A percentile compares a stretch with the other conserved stretches of the same genome.
Conservation (phyloP, 345 rosid species). For the Sisymbrium irio region DNA sequence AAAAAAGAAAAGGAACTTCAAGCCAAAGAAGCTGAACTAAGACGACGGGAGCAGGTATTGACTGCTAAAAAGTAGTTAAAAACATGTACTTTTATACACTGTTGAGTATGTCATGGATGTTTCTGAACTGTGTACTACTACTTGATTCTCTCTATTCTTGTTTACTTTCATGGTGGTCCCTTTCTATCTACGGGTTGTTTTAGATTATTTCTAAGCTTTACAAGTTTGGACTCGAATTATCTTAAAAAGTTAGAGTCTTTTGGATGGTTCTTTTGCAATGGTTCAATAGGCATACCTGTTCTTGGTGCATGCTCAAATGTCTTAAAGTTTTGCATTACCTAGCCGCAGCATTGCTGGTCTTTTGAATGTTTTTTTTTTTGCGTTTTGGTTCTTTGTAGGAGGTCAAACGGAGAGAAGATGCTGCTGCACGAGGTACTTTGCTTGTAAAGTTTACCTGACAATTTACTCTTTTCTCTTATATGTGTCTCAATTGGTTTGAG, state of each 20-base stretch:
- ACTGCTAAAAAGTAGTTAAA: not conserved
- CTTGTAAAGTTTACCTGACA: not conserved
- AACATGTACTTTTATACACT: not conserved
- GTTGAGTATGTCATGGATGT: not conserved
- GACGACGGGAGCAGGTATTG: conserved; percentile 83
- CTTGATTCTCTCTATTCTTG: too few species aligned
- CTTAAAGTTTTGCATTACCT: not conserved
- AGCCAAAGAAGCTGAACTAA: conserved; percentile 93
- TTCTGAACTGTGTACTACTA: not conserved
- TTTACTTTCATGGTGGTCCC: too few species aligned
- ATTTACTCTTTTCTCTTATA: not conserved
- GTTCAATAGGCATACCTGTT: not conserved
- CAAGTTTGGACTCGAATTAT: not conserved
- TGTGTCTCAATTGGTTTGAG: not conserved
- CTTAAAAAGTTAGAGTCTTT: not conserved
- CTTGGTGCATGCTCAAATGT: not conserved
- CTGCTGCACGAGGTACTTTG: conserved; percentile 80
- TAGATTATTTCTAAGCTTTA: too few species aligned
- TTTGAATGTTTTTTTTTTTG: conserved; percentile 9
- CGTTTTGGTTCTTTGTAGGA: conserved; percentile 55
- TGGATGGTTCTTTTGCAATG: not conserved
- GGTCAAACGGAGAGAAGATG: conserved; percentile 82
- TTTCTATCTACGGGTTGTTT: too few species aligned
- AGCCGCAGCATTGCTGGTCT: not conserved
- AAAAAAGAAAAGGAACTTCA: conserved; percentile 93